These are phyloP conservation scores for Vicia villosa DNA, from an alignment of 306 rosid species.

Conservation along the genomic window DNA sequence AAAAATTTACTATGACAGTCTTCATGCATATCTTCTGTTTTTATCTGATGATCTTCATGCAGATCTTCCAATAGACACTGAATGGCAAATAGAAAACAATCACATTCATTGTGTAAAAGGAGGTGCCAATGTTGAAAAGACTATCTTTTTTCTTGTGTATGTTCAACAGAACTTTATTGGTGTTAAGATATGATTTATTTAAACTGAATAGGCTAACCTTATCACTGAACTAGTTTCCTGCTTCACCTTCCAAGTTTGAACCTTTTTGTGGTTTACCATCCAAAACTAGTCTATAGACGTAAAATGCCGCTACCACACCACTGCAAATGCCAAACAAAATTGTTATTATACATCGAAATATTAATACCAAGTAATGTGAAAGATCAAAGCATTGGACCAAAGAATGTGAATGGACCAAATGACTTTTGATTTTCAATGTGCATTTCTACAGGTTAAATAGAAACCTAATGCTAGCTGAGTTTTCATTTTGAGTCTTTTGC, in stretches of 20 bases:
- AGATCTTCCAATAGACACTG: conserved; percentile 31
- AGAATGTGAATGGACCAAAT: background rate
- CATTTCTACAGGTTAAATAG: conserved; percentile 10
- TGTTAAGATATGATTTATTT: conserved; percentile 3
- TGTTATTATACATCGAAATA: conserved; percentile 26
- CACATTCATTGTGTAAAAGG: background rate
- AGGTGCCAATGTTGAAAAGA: conserved; percentile 1
- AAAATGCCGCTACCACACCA: conserved; percentile 70
- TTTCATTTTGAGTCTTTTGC: background rate
- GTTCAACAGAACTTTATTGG: background rate
- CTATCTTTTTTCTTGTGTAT: background rate
- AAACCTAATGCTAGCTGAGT: conserved; percentile 4
- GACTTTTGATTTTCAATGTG: conserved; percentile 14
- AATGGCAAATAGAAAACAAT: conserved; percentile 23
- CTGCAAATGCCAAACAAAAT: conserved; percentile 52
- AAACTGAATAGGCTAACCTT: conserved; percentile 46
- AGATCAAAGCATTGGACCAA: conserved; percentile 7
- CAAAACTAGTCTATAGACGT: conserved; percentile 58
- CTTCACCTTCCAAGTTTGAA: conserved; percentile 49
- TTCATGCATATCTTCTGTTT: conserved; percentile 24
- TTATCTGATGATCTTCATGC: conserved; percentile 8
- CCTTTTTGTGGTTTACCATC: conserved; percentile 47
- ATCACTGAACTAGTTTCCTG: conserved; percentile 42
- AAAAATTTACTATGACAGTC: conserved; percentile 16
- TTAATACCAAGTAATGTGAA: background rate